These are phyloP conservation scores for Musa troglodytarum DNA, from an alignment of 176 grass and related monocot genomes.

Conservation along the genomic window DNA sequence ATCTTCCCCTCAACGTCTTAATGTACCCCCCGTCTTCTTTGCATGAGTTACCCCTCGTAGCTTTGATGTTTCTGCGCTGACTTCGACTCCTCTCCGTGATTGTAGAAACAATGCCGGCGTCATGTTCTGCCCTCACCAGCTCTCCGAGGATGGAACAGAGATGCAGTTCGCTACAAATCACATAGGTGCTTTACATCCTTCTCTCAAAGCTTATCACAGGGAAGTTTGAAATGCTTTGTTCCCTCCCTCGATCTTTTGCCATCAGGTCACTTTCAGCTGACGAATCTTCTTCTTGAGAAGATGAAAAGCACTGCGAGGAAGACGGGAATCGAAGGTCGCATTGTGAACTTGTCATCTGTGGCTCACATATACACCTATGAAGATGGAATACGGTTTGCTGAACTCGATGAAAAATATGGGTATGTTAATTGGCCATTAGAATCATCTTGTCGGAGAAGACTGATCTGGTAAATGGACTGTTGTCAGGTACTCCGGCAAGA, in stretches of 20 bases:
- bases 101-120: no score
- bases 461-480: not conserved
- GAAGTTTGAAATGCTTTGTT: not conserved
- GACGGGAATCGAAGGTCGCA: constrained; percentile 65
- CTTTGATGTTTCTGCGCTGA: no score
- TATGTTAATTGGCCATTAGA: constrained; percentile 11
- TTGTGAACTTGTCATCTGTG: constrained; percentile 76
- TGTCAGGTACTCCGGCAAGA: constrained; percentile 75
- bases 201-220: not conserved
- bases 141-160: constrained; percentile 76
- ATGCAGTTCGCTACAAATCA: constrained; percentile 90
- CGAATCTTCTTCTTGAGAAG: constrained; percentile 72
- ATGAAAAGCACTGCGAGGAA: constrained; percentile 67
- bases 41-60: no score
- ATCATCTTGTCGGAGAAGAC: not conserved
- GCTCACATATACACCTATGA: constrained; percentile 65
- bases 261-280: constrained; percentile 83
- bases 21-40: constrained; percentile 35
- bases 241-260: constrained; percentile 1
- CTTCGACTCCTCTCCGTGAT: no score
- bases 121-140: constrained; percentile 29
- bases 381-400: constrained; percentile 51
- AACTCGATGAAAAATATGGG: constrained; percentile 51
- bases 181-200: constrained; percentile 28
- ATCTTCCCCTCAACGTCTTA: constrained; percentile 79